Conservation (phyloP, 768 basidiomycete genomes). For the Termitomyces sp. region DNA sequence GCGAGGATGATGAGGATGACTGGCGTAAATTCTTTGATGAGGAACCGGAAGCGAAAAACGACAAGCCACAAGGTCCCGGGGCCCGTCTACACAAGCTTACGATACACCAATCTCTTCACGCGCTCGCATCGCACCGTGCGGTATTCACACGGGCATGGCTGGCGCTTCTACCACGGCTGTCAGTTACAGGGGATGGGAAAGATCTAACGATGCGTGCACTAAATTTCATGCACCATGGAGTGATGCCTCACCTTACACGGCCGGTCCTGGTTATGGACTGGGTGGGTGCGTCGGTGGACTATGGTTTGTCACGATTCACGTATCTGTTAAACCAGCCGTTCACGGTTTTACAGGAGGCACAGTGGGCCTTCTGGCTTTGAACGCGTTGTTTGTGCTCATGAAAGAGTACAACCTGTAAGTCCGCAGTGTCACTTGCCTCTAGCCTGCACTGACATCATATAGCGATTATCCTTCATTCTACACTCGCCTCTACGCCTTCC, state of each 20-base stretch:
- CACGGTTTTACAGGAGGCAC: conserved; percentile 54
- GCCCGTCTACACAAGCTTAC: conserved; percentile 60
- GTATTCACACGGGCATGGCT: conserved; percentile 85
- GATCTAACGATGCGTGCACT: conserved; percentile 50
- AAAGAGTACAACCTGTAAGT: conserved; percentile 88
- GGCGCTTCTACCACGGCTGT: conserved; percentile 56
- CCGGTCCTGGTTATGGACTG: conserved; percentile 87
- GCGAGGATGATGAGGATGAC: conserved; percentile 44
- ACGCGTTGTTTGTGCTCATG: conserved; percentile 87
- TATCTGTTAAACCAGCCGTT: background rate
- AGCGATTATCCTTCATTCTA: conserved; percentile 98
- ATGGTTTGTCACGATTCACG: conserved; percentile 40
- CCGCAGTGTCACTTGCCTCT: conserved; percentile 1
- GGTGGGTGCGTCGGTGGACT: conserved; percentile 79
- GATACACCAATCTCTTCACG: conserved; percentile 72
- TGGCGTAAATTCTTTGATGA: conserved; percentile 88
- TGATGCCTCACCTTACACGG: conserved; percentile 78
- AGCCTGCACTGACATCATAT: background rate
- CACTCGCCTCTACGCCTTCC: conserved; percentile 82
- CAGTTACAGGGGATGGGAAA: conserved; percentile 31
- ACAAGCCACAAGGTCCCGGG: conserved; percentile 28
- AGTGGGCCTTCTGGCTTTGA: conserved; percentile 83
- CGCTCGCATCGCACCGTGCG: conserved; percentile 69
- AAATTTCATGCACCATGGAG: conserved; percentile 75
- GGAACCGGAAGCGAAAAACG: conserved; percentile 28